phyloP scores from a whole-genome alignment of 371 early-diverging fungal species.

The Mucor ambiguus region DNA sequence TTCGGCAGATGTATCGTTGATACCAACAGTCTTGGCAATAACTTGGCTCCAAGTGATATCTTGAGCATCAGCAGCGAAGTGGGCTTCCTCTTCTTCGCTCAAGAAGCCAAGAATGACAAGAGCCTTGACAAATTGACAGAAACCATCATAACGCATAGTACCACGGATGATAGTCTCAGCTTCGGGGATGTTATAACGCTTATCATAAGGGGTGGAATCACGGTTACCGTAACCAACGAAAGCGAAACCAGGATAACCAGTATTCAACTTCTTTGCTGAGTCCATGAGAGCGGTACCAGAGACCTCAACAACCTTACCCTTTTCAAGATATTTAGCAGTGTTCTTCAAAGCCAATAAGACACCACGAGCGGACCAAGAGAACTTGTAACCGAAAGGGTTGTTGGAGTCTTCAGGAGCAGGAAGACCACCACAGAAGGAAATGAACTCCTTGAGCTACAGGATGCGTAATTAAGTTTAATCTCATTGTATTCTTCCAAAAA shows the following conservation, averaged over 20 bases:
- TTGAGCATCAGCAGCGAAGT: constrained; percentile 55
- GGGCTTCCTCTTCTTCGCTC: constrained; percentile 72
- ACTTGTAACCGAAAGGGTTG: constrained; percentile 99
- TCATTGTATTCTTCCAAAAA: not conserved
- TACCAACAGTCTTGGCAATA: constrained; percentile 62
- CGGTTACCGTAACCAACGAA: constrained; percentile 95
- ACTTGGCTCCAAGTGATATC: constrained; percentile 82
- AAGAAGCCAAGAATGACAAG: constrained; percentile 93
- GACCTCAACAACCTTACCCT: constrained; percentile 91
- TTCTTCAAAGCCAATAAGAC: constrained; percentile 95
- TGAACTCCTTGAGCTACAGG: constrained; percentile 74
- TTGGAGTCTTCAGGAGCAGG: constrained; percentile 97
- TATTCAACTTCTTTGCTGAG: constrained; percentile 85
- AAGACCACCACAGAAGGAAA: constrained; percentile 98
- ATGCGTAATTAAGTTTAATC: not conserved
- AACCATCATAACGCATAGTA: constrained; percentile 92
- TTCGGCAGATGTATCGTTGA: constrained; percentile 28
- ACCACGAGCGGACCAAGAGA: constrained; percentile 97
- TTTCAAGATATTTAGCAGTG: constrained; percentile 84
- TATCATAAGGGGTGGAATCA: constrained; percentile 93
- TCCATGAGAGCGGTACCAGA: constrained; percentile 87
- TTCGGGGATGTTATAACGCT: constrained; percentile 95
- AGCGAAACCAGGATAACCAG: constrained; percentile 87
- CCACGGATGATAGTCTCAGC: constrained; percentile 94
- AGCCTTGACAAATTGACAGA: constrained; percentile 90